Conservation (phyloP, 2,329 filamentous ascomycete species). For the Penicillium sp. region DNA sequence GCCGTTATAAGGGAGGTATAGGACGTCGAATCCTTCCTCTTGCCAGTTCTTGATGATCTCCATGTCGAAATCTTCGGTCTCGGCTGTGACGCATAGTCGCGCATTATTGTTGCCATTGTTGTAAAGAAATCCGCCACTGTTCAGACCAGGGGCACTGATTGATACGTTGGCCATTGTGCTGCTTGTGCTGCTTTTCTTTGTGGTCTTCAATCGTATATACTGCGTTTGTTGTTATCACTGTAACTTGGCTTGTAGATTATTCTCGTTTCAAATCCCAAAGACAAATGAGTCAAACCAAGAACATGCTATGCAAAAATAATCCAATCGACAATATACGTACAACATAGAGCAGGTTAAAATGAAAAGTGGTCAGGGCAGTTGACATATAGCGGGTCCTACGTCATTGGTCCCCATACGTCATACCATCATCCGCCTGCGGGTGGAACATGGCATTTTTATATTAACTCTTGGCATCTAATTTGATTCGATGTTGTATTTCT, state of each 20-base stretch:
- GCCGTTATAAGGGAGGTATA: constrained; percentile 57
- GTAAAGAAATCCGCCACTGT: constrained; percentile 35
- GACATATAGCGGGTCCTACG: constrained; percentile 8
- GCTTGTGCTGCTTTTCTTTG: not conserved
- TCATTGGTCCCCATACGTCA: constrained; percentile 20
- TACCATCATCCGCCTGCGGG: not conserved
- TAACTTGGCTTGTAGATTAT: not conserved
- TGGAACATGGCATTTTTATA: constrained; percentile 10
- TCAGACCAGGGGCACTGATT: constrained; percentile 33
- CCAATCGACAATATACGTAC: not conserved
- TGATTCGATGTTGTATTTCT: not conserved
- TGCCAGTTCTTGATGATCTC: constrained; percentile 55
- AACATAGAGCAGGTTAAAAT: not conserved
- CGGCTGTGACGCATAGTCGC: constrained; percentile 34
- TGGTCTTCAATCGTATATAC: not conserved
- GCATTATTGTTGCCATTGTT: constrained; percentile 34
- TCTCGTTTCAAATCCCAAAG: not conserved
- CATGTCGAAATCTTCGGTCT: constrained; percentile 51
- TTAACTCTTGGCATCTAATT: constrained; percentile 4
- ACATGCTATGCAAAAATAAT: not conserved
- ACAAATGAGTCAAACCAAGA: not conserved
- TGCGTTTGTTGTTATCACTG: not conserved
- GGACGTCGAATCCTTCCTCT: constrained; percentile 60
- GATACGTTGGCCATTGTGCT: constrained; percentile 33
- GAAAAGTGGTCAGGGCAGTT: not conserved